A percentile compares a stretch with the other conserved stretches of the same genome.
Evolutionary conservation across 2,329 filamentous ascomycete species (phyloP).

Genomic region (Stagonosporopsis rhizophila): DNA sequence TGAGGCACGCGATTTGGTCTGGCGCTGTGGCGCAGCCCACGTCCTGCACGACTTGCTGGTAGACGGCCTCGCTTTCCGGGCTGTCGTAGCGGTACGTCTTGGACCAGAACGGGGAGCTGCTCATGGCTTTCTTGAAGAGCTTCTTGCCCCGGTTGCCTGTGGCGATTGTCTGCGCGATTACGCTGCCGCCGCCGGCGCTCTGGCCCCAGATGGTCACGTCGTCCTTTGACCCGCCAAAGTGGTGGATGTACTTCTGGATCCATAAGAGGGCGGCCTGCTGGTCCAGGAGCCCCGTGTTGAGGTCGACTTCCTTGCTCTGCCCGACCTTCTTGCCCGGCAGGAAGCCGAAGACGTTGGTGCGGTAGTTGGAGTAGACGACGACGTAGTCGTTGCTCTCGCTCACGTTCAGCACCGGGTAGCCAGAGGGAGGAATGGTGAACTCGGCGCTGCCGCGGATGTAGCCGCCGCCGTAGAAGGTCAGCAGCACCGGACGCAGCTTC

Average conservation of each 20-base stretch:
- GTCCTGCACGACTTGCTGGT: conserved; percentile 55
- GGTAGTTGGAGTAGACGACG: conserved; percentile 62
- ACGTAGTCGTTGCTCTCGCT: conserved; percentile 60
- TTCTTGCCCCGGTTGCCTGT: conserved; percentile 51
- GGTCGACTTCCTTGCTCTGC: conserved; percentile 53
- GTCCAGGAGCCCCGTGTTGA: conserved; percentile 62
- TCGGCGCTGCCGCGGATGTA: conserved; percentile 66
- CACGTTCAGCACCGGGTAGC: conserved; percentile 66
- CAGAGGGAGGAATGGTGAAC: conserved; percentile 63
- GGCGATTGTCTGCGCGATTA: conserved; percentile 62
- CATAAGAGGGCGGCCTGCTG: conserved; percentile 62
- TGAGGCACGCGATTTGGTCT: conserved; percentile 63
- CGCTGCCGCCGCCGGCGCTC: conserved; percentile 62
- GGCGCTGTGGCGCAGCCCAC: conserved; percentile 54
- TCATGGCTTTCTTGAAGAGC: conserved; percentile 60
- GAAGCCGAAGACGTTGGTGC: conserved; percentile 65
- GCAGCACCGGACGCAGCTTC: conserved; percentile 63
- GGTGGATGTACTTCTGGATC: conserved; percentile 60
- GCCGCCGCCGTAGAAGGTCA: conserved; percentile 67
- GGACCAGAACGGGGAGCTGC: conserved; percentile 65
- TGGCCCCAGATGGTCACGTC: conserved; percentile 65
- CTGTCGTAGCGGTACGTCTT: conserved; percentile 63
- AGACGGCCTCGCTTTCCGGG: conserved; percentile 60
- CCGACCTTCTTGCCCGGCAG: conserved; percentile 59
- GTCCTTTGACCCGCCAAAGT: conserved; percentile 62